Base-by-base conservation (phyloP, 2,329 filamentous ascomycete species). In the Didymella segeticola region DNA sequence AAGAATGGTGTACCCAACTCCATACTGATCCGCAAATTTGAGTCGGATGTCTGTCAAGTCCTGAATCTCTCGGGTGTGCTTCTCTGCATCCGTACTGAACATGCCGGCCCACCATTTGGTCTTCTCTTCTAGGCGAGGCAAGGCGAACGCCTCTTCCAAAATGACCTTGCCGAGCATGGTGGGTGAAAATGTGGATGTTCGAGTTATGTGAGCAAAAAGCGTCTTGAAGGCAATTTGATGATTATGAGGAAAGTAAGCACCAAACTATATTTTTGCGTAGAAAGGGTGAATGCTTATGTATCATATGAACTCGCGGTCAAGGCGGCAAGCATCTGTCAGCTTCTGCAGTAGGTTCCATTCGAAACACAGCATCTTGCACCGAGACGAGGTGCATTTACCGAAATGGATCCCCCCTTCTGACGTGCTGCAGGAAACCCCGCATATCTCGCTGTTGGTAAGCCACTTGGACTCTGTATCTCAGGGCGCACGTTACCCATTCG, bases 71-170 rank as follows among this genome's bases (percentile, higher is more conserved):
- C 71, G 75, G 48, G 79, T 78, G 56, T 87, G 84, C 68, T 82
- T 83, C 10, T 84, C 82, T 2, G 82, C 77, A 58, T 87, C 80
- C n/a, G 81, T 76, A 12, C 83, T 80, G 65, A 87, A 88, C 19
- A 87, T 70, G 4, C 76, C 73, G 1, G 85, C 86, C 84, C 84
- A 86, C 83, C 84, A 86, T 61, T 77, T 75, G 5, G 82, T 84
- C 69, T 82, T 82, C 58, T 86, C 82, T 38, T 80, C 77, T 57
- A 86, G 79, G 27, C 83, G 79, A 37, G 86, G 83, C 6, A 86
- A 77, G 56, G 81, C 82, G 58, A 86, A 87, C 12, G 84, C 83
- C 72, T 87, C 85, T 68, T 87, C 85, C 19, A 87, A 76, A 11
- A 82, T 82, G 53, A 87, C 79, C 58, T 88, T 87, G 55, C 85